Base-by-base conservation (phyloP, 2,329 filamentous ascomycete species). In the Fusarium sp. region DNA sequence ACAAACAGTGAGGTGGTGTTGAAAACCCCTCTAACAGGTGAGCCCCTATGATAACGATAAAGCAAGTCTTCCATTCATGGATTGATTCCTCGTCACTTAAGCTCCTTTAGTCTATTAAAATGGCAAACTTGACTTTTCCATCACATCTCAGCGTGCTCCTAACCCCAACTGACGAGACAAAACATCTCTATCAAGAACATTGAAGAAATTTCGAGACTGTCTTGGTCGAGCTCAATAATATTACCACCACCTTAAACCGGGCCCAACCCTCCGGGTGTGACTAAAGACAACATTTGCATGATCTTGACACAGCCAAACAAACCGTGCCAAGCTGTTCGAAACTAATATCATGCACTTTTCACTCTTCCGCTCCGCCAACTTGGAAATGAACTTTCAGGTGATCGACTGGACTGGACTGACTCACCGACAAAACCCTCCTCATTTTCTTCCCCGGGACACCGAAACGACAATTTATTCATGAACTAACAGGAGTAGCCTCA, bases 291-390 rank as follows among this genome's bases (percentile, higher is more conserved):
- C 43, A 70, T 76, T 75, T 77, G 75, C 75, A 77, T 77, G 75
- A 77, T 72, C 67, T 74, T 77, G 75, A 77, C 75, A 76, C 75
- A 77, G 68, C 64, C 56, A 61, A 69, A 71, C 65, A 71, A 76
- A 53, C 43, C 56, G 50, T 66, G 67, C 64, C 72, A 70, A 74
- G 67, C 61, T 47, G 42, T 60, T 28, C 43, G 42, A 58, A 71
- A 71, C 53, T 58, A 63, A 59, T 38, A 74, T 73, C 71, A 73
- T 61, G 71, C 71, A 73, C 38, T 67, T 70, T 74, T 49, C 46
- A 59, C 25, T 63, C 68, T 72, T 28, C 43, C 58, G n/a, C 67
- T 57, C 61, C 61, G 66, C 52, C 21, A 58, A 37, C n/a, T 64
- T 70, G 35, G n/a, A 69, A 42, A 54, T 42, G 15, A 18, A 64